Conservation (phyloP, 805 yeast species). For the Candida chilensis region DNA sequence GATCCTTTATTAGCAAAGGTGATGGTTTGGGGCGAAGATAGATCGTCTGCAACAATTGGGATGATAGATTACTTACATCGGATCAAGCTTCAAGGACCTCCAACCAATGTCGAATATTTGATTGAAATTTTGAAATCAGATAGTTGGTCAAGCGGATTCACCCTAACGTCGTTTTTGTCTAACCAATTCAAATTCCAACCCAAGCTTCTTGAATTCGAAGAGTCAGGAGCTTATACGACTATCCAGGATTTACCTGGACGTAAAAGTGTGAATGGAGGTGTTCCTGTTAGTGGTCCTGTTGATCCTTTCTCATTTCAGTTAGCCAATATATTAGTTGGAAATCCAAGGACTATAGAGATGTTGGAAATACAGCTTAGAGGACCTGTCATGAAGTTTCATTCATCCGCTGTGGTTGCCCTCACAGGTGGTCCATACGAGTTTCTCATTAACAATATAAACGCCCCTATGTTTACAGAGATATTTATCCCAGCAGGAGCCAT, state of each 20-base stretch:
- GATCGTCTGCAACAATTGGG: conserved; percentile 8
- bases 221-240: conserved; percentile 42
- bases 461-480: conserved; percentile 12
- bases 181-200: conserved; percentile 8
- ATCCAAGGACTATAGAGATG: conserved; percentile 8
- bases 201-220: conserved; percentile 12
- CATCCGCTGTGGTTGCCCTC: conserved; percentile 10
- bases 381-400: conserved; percentile 13
- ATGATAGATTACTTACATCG: conserved; percentile 9
- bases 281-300: conserved; percentile 14
- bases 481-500: conserved; percentile 9
- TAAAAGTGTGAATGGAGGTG: conserved; percentile 11
- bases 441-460: conserved; percentile 4
- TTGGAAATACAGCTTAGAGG: conserved; percentile 15
- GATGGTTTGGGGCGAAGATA: conserved; percentile 12
- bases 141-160: conserved; percentile 7
- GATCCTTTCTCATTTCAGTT: conserved; percentile 12
- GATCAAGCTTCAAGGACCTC: conserved; percentile 13
- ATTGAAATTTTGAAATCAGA: conserved; percentile 7
- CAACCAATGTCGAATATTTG: conserved; percentile 13
- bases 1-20: conserved; percentile 17
- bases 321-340: conserved; percentile 14
- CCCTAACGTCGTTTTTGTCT: conserved; percentile 10
- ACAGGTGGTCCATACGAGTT: conserved; percentile 13
- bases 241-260: conserved; percentile 37